A percentile compares a stretch with the other conserved stretches of the same genome.
Evolutionary conservation across 2,329 filamentous ascomycete species (phyloP).

Genomic region (Colletotrichum sp.): DNA sequence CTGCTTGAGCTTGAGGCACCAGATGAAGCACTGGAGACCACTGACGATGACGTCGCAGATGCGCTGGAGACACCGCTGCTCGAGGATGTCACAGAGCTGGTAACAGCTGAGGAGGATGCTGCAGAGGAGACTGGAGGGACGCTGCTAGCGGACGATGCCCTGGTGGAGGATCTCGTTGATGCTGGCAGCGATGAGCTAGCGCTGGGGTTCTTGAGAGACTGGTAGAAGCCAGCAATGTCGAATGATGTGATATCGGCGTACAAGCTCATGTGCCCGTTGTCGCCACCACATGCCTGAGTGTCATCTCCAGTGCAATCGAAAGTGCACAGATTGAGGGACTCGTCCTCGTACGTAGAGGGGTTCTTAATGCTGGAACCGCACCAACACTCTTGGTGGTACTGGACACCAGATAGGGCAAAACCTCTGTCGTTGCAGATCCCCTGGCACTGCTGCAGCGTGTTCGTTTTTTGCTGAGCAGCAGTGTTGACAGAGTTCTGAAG

Average conservation of each 20-base stretch:
- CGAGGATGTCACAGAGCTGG: neutral
- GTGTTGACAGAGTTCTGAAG: slow-evolving; percentile 32
- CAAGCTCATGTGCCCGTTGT: slow-evolving; percentile 34
- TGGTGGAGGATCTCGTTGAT: neutral
- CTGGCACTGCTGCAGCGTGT: slow-evolving; percentile 39
- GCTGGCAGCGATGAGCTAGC: neutral
- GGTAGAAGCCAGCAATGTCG: slow-evolving; percentile 26
- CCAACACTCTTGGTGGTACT: slow-evolving; percentile 36
- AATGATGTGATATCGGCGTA: slow-evolving; percentile 34
- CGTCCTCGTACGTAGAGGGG: slow-evolving; percentile 28
- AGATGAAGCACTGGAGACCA: neutral
- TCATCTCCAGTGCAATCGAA: slow-evolving; percentile 33
- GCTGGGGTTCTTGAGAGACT: slow-evolving; percentile 9
- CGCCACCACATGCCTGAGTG: slow-evolving; percentile 34
- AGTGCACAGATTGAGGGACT: slow-evolving; percentile 30
- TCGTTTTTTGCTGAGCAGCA: slow-evolving; percentile 24
- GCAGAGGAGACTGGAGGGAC: neutral
- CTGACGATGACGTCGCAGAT: neutral
- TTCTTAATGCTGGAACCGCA: slow-evolving; percentile 30
- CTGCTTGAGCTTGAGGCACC: slow-evolving; percentile 9
- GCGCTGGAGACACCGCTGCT: neutral
- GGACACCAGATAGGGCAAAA: slow-evolving; percentile 37
- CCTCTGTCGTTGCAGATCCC: slow-evolving; percentile 30
- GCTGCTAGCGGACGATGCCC: slow-evolving; percentile 14
- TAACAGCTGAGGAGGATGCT: neutral